Conservation (phyloP, 108 stramenopile species). For the Cyclotella sp. region DNA sequence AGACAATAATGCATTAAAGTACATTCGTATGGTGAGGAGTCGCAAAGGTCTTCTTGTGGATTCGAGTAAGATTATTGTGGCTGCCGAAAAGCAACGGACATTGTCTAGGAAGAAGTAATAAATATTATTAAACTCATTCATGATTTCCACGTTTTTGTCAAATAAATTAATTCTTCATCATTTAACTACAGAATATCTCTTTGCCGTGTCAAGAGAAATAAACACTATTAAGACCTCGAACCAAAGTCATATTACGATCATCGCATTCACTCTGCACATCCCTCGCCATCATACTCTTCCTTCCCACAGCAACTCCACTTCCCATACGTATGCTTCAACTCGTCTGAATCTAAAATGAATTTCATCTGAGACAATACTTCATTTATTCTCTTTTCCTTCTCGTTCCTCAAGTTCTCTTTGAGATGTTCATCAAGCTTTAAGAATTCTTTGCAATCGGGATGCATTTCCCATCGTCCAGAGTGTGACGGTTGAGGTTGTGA, state of each 20-base stretch:
- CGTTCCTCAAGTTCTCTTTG: constrained; percentile 67
- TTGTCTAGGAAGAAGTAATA: constrained; percentile 80
- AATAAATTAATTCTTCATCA: background rate
- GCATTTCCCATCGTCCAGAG: constrained; percentile 65
- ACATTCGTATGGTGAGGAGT: constrained; percentile 84
- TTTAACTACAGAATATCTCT: background rate
- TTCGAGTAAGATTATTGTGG: constrained; percentile 84
- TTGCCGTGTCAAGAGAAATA: background rate
- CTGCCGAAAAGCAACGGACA: constrained; percentile 93
- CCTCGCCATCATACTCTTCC: constrained; percentile 53
- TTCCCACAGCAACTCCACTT: constrained; percentile 68
- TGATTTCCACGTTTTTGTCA: too few species aligned
- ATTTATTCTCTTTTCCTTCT: constrained; percentile 67
- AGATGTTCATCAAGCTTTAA: constrained; percentile 67
- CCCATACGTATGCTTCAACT: constrained; percentile 59
- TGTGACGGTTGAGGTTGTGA: constrained; percentile 42
- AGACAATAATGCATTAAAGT: constrained; percentile 83
- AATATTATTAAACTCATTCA: background rate
- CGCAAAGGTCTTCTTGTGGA: constrained; percentile 89
- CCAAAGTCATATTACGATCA: background rate
- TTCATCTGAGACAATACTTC: constrained; percentile 72
- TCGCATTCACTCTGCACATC: constrained; percentile 25
- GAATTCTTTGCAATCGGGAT: constrained; percentile 70
- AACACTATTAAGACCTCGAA: background rate
- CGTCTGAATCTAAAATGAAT: constrained; percentile 77